phyloP scores from a whole-genome alignment of 371 early-diverging fungal genomes.

The Rhizomucor pusillus region DNA sequence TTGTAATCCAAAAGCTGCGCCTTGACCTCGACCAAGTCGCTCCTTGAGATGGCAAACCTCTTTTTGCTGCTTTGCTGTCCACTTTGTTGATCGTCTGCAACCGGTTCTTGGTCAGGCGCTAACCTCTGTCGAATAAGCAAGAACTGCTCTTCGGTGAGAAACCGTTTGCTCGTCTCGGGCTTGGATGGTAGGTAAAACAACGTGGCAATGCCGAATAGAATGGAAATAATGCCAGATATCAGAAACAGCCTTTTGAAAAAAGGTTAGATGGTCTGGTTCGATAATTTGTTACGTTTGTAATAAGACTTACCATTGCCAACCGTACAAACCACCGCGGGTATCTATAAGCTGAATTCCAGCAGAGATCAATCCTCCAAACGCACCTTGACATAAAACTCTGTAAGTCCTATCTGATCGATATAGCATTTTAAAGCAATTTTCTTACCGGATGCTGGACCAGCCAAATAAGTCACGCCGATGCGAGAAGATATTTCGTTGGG shows the following conservation, averaged over 20 bases:
- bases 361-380: slow-evolving; percentile 48
- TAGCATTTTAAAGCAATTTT: not conserved
- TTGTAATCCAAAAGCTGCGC: slow-evolving; percentile 36
- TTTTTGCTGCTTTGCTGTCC: slow-evolving; percentile 3
- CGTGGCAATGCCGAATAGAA: slow-evolving; percentile 40
- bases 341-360: slow-evolving; percentile 46
- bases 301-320: slow-evolving; percentile 42
- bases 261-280: not conserved
- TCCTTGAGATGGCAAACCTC: slow-evolving; percentile 7
- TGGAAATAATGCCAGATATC: slow-evolving; percentile 34
- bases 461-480: slow-evolving; percentile 45
- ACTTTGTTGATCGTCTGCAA: not conserved
- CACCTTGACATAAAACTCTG: slow-evolving; percentile 17
- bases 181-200: slow-evolving; percentile 40
- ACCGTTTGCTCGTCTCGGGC: slow-evolving; percentile 37
- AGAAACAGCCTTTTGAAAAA: slow-evolving; percentile 28
- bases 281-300: not conserved
- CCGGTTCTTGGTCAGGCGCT: not conserved
- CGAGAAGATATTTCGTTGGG: slow-evolving; percentile 44
- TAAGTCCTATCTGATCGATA: not conserved
- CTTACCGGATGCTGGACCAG: slow-evolving; percentile 41
- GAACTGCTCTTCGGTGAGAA: slow-evolving; percentile 38
- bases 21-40: slow-evolving; percentile 18
- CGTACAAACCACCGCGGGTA: slow-evolving; percentile 37
- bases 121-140: slow-evolving; percentile 20